Evolutionary conservation across 345 rosid species (phyloP).

Genomic region (Aquilaria malaccensis): DNA sequence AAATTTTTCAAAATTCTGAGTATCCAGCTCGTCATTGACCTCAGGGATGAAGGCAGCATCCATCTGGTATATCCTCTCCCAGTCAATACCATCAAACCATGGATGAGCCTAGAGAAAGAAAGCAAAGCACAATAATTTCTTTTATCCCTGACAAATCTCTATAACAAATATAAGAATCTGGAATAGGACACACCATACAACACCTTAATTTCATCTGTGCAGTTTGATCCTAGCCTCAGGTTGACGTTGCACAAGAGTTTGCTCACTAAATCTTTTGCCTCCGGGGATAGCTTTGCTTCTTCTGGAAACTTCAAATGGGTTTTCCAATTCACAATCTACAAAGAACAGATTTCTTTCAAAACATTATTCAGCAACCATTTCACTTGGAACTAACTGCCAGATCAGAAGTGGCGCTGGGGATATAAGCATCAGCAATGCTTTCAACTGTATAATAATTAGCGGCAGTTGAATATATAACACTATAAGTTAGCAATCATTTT

Average conservation of each 20-base stretch:
- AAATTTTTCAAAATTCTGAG: conserved; percentile 92
- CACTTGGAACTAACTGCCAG: too few relatives aligned
- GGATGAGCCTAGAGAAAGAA: conserved; percentile 61
- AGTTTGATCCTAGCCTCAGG: conserved; percentile 80
- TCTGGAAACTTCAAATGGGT: conserved; percentile 92
- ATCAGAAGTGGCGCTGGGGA: too few relatives aligned
- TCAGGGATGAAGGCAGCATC: conserved; percentile 93
- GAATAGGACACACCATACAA: conserved; percentile 50
- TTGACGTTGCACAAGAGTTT: conserved; percentile 77
- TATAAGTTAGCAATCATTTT: too few relatives aligned
- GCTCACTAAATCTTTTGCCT: conserved; percentile 66
- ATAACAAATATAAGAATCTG: conserved; percentile 20
- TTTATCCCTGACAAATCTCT: conserved; percentile 15
- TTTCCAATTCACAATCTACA: conserved; percentile 91
- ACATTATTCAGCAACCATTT: conserved; percentile 2
- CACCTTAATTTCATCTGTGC: conserved; percentile 90
- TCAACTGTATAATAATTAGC: too few relatives aligned
- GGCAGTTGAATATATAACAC: too few relatives aligned
- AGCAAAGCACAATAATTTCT: conserved; percentile 17
- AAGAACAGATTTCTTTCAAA: conserved; percentile 5
- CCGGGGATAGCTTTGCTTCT: conserved; percentile 73
- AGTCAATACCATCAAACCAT: conserved; percentile 64
- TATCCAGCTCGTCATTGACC: conserved; percentile 87
- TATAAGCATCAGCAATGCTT: too few relatives aligned
- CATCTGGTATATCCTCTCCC: conserved; percentile 75